Conservation (phyloP, 345 rosid genomes). For the Heritiera fomes region DNA sequence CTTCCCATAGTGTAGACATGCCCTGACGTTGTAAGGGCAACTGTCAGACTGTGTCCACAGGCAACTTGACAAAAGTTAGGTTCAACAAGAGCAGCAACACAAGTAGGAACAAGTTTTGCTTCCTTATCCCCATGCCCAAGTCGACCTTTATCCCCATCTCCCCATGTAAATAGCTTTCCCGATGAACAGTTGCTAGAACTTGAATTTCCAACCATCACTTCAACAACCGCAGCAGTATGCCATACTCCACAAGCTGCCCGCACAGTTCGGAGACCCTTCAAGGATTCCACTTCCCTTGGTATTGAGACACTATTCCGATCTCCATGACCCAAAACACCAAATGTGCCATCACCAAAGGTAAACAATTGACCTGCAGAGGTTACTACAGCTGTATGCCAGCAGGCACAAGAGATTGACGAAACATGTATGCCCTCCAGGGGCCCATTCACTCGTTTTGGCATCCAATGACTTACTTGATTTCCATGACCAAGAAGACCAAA, state of each 20-base stretch:
- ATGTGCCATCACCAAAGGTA: constrained; percentile 84
- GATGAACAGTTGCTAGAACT: constrained; percentile 93
- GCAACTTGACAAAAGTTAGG: constrained; percentile 94
- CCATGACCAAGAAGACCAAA: constrained; percentile 85
- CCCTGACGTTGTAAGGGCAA: constrained; percentile 84
- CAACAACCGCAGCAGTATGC: constrained; percentile 95
- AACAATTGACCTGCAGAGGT: constrained; percentile 73
- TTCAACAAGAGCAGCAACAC: constrained; percentile 95
- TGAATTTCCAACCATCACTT: constrained; percentile 92
- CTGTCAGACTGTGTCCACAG: constrained; percentile 93
- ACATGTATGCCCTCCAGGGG: constrained; percentile 81
- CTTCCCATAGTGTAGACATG: constrained; percentile 95
- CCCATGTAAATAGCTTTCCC: constrained; percentile 98
- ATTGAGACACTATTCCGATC: constrained; percentile 60
- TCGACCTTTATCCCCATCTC: constrained; percentile 96
- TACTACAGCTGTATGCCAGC: constrained; percentile 81
- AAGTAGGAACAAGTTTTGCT: constrained; percentile 85
- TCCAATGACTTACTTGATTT: constrained; percentile 75
- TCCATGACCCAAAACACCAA: constrained; percentile 80
- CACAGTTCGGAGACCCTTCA: constrained; percentile 75
- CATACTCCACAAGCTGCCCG: constrained; percentile 85
- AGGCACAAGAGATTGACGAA: constrained; percentile 70
- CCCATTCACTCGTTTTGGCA: constrained; percentile 72
- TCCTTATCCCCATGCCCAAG: constrained; percentile 99
- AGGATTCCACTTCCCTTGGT: constrained; percentile 79